Conservation (phyloP, 352 stramenopile species). For the Aphanomyces euteiches region DNA sequence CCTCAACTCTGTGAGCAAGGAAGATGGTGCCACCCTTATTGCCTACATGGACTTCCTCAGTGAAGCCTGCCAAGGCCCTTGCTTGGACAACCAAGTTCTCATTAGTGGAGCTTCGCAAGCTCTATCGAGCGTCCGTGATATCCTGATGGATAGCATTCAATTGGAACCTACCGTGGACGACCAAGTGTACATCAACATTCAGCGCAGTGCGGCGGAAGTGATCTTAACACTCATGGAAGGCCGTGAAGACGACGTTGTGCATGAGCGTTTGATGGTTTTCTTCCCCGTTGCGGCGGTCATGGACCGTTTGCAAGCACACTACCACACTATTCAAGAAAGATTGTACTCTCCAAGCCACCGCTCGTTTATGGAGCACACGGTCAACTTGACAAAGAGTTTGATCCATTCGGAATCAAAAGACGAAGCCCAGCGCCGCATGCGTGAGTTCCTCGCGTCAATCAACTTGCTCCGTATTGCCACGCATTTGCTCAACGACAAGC, state of each 20-base stretch:
- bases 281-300: slow-evolving; percentile 14
- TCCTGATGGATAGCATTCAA: not conserved
- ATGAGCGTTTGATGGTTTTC: not conserved
- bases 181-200: not conserved
- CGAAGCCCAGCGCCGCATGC: not conserved
- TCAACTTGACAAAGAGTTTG: slow-evolving; percentile 13
- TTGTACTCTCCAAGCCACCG: not conserved
- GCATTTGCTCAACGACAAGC: slow-evolving; percentile 19
- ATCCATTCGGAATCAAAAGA: slow-evolving; percentile 8
- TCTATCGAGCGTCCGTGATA: not conserved
- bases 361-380: slow-evolving; percentile 16
- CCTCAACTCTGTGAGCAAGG: not conserved
- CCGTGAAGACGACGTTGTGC: slow-evolving; percentile 7
- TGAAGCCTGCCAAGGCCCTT: slow-evolving; percentile 29
- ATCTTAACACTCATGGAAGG: slow-evolving; percentile 23
- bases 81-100: slow-evolving; percentile 18
- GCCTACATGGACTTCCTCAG: slow-evolving; percentile 17
- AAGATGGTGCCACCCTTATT: slow-evolving; percentile 1
- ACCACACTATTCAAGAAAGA: slow-evolving; percentile 15
- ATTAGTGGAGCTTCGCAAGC: not conserved
- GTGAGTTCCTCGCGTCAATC: slow-evolving; percentile 20
- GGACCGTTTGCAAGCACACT: not conserved
- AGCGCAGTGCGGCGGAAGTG: slow-evolving; percentile 9
- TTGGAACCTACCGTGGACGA: not conserved
- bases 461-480: slow-evolving; percentile 27